Percentiles rank a stretch among this genome's conserved stretches.
These are phyloP conservation scores for Enteropsectra breve DNA, from an alignment of 371 early-diverging fungal species.

Conservation along the genomic window DNA sequence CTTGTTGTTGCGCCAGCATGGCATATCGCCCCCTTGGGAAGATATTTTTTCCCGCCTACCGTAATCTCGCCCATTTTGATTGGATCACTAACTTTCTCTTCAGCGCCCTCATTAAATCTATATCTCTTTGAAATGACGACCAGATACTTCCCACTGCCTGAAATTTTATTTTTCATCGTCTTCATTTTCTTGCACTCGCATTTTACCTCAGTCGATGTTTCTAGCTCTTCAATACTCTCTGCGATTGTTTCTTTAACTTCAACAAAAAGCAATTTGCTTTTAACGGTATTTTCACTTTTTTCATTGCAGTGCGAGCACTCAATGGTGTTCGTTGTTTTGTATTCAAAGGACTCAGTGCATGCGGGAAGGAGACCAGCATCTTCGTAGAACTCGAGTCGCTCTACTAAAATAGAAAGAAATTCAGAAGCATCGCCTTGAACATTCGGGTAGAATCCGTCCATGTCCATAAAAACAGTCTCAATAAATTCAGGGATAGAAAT, in stretches of 20 bases:
- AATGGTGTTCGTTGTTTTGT: slow-evolving; percentile 17
- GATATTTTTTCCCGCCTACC: not conserved
- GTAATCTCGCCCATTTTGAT: not conserved
- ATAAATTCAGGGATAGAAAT: slow-evolving; percentile 9
- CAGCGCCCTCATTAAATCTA: not conserved
- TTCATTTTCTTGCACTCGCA: not conserved
- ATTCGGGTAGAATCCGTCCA: slow-evolving; percentile 37
- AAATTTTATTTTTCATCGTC: not conserved
- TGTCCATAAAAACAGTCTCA: slow-evolving; percentile 24
- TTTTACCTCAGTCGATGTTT: slow-evolving; percentile 4
- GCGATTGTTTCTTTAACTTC: slow-evolving; percentile 18
- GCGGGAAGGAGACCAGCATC: slow-evolving; percentile 24
- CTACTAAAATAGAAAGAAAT: slow-evolving; percentile 37
- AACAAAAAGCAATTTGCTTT: slow-evolving; percentile 6
- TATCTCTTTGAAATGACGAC: slow-evolving; percentile 11
- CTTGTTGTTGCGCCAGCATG: slow-evolving; percentile 33
- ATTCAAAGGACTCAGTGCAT: slow-evolving; percentile 28
- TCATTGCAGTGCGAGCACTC: slow-evolving; percentile 25
- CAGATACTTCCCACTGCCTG: not conserved
- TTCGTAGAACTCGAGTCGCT: slow-evolving; percentile 37
- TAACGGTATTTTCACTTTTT: not conserved
- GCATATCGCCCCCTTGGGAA: slow-evolving; percentile 10
- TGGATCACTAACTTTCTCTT: slow-evolving; percentile 3
- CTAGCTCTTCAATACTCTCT: slow-evolving; percentile 17
- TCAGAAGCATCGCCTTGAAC: slow-evolving; percentile 57